A percentile compares a stretch with the other conserved stretches of the same genome.
Conservation (phyloP, 140 eudicot genomes). For the Cichorium intybus region DNA sequence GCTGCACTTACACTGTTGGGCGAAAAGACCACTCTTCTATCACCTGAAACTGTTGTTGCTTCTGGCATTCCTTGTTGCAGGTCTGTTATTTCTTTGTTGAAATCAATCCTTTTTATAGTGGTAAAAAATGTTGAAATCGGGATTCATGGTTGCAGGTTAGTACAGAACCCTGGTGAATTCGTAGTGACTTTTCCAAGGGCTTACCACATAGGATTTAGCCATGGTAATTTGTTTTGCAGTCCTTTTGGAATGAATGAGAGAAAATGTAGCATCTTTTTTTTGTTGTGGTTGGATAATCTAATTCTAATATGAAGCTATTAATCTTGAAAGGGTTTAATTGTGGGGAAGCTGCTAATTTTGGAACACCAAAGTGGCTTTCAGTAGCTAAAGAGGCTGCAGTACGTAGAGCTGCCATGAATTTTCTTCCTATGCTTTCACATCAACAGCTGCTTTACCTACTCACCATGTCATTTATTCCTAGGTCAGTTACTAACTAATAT, state of each 20-base stretch:
- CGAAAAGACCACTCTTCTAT: conserved; percentile 94
- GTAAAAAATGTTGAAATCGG: conserved; percentile 1
- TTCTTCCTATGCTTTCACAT: conserved; percentile 99
- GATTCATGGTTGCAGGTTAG: conserved; percentile 51
- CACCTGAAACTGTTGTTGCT: conserved; percentile 72
- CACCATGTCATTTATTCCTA: conserved; percentile 93
- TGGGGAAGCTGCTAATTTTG: conserved; percentile 99
- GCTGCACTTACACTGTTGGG: conserved; percentile 86
- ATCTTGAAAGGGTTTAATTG: conserved; percentile 75
- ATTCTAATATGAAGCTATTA: conserved; percentile 7
- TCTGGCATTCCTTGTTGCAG: conserved; percentile 98
- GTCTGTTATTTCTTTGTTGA: conserved; percentile 36
- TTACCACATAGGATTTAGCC: conserved; percentile 97
- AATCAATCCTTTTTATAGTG: neutral
- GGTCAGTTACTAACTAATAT: conserved; percentile 52
- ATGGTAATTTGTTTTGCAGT: conserved; percentile 59
- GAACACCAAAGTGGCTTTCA: conserved; percentile 86
- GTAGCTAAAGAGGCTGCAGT: conserved; percentile 98
- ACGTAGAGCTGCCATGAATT: conserved; percentile 95
- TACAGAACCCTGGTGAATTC: conserved; percentile 96
- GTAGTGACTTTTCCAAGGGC: conserved; percentile 99
- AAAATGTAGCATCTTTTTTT: too few relatives aligned
- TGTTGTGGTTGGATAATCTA: too few relatives aligned
- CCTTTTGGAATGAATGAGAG: too few relatives aligned
- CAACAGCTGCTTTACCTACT: conserved; percentile 84